Conservation (phyloP, 2,329 filamentous ascomycete species). For the Pseudogymnoascus sp. region DNA sequence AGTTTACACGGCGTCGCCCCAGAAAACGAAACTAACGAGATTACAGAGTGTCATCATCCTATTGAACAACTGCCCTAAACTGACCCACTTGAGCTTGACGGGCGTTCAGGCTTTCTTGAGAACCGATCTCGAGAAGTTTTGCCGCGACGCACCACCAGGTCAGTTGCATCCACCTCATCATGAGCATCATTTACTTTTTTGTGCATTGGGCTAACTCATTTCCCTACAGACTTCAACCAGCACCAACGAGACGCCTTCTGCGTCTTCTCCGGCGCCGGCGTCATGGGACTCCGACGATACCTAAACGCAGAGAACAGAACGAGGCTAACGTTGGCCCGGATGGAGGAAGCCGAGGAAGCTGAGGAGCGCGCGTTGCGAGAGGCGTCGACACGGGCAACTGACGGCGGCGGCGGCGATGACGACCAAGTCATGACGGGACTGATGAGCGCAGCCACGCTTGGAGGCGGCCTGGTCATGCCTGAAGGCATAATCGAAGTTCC, state of each 20-base stretch:
- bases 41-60: slow-evolving; percentile 77
- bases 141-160: slow-evolving; percentile 74
- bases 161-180: slow-evolving; percentile 22
- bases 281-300: slow-evolving; percentile 68
- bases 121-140: slow-evolving; percentile 77
- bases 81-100: slow-evolving; percentile 91
- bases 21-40: slow-evolving; percentile 25
- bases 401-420: background rate
- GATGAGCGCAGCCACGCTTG: background rate
- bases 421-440: background rate
- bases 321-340: background rate
- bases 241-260: slow-evolving; percentile 95
- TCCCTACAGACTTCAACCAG: slow-evolving; percentile 73
- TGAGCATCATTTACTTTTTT: slow-evolving; percentile 12
- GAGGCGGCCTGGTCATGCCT: background rate
- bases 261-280: slow-evolving; percentile 87
- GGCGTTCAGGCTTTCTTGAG: slow-evolving; percentile 86
- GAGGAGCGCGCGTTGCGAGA: background rate
- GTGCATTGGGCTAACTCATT: slow-evolving; percentile 9
- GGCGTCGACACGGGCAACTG: background rate
- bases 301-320: slow-evolving; percentile 46
- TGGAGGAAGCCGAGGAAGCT: background rate
- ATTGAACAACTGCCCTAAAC: slow-evolving; percentile 81
- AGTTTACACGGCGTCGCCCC: slow-evolving; percentile 27
- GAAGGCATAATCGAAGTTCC: background rate